Evolutionary conservation across 306 rosid genomes (phyloP), one percentile per base, ranked within the genome.

Genomic region (Canavalia ensiformis): DNA sequence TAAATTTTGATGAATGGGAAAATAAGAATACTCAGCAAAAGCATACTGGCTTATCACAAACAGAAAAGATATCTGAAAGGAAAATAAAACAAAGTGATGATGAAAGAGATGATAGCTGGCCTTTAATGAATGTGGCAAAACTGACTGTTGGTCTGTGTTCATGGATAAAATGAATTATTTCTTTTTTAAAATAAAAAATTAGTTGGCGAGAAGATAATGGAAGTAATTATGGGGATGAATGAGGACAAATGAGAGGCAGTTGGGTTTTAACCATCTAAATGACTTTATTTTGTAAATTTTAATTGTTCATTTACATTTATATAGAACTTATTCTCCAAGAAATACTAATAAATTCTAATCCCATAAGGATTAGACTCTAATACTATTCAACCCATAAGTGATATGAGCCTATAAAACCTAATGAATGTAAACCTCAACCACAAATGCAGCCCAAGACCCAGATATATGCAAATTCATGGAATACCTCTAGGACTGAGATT

Each of bases 111-210:
- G 7, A 76, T 35, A 63, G 33, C 47, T 69, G 13, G 28, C 60
- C n/a, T 47, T 76, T 25, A 62, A 69, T 72, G 50, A 58, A 73
- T 79, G 73, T 78, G 67, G 64, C 30, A 30, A 67, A 57, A 82
- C 46, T 68, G 37, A 67, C 42, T 10, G 55, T 44, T 2, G 10
- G 31, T 8, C 6, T 71, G 29, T 71, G 12, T 34, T 30, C 25
- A 35, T 58, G 9, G n/a, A 11, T 66, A 45, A 64, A 46, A 60
- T 60, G 30, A 60, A 49, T 5, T 1, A 33, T 49, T 71, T 33
- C 2, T 33, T 57, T 50, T 25, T 66, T 8, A 52, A 63, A 5
- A 12, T 8, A 55, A 72, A 55, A n/a, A 12, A 55, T n/a, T 34
- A 30, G 39, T 11, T 18, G 45, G 2, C 64, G 58, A 37, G 76